A percentile compares a stretch with the other conserved stretches of the same genome.
These are phyloP conservation scores for Rhododendron kiyosumense DNA, from an alignment of 148 eudicot genomes.

Conservation along the genomic window DNA sequence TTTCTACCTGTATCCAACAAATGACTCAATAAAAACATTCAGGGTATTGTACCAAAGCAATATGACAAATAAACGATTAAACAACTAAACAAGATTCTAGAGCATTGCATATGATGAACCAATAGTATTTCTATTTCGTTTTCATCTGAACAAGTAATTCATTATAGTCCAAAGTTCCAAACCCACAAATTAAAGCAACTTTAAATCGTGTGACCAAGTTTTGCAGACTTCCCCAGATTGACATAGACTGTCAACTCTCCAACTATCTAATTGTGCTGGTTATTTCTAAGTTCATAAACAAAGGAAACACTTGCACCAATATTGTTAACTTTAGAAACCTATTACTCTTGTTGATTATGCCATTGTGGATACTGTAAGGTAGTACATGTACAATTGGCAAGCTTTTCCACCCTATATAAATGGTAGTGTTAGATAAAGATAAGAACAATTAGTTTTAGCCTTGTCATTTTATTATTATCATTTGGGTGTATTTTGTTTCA, in stretches of 20 bases:
- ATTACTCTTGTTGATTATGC: too few species aligned
- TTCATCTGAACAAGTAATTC: neutral
- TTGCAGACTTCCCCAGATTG: neutral
- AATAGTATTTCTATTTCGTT: neutral
- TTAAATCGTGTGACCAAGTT: neutral
- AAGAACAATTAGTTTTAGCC: too few species aligned
- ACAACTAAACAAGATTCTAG: neutral
- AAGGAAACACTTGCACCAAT: neutral
- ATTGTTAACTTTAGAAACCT: too few species aligned
- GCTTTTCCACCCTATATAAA: too few species aligned
- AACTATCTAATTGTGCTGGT: neutral
- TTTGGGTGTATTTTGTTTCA: too few species aligned
- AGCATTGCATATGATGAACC: neutral
- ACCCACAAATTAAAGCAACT: neutral
- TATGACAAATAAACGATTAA: neutral
- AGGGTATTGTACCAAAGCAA: neutral
- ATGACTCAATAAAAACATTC: neutral
- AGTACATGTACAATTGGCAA: too few species aligned
- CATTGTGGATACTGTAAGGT: too few species aligned
- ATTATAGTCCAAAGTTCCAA: neutral
- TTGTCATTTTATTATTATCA: too few species aligned
- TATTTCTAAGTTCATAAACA: neutral
- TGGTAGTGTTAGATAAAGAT: too few species aligned
- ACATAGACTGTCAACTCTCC: neutral
- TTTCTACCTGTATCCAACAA: slow-evolving; percentile 39